A percentile compares a stretch with the other conserved stretches of the same genome.
These are phyloP conservation scores for Suhomyces sp. DNA, from an alignment of 805 yeast genomes.

Conservation along the genomic window DNA sequence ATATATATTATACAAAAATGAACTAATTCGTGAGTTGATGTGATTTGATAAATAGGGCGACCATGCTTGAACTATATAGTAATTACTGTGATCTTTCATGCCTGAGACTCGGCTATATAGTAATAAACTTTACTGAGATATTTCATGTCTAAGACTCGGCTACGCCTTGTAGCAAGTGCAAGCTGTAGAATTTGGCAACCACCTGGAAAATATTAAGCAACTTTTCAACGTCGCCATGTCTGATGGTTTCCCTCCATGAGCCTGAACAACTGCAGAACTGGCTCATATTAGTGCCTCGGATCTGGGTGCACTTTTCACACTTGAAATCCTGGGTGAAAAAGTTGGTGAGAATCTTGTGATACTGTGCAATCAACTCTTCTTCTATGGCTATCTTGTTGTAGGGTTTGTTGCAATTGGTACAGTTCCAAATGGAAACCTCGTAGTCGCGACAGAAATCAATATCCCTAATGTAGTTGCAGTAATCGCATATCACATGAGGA, in stretches of 20 bases:
- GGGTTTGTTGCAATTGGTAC: constrained; percentile 62
- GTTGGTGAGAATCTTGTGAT: constrained; percentile 51
- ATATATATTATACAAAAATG: not conserved
- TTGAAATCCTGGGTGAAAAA: constrained; percentile 77
- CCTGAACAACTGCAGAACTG: constrained; percentile 88
- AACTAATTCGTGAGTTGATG: no score
- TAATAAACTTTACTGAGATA: not conserved
- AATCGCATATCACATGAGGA: constrained; percentile 70
- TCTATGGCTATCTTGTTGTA: constrained; percentile 72
- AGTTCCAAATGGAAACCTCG: constrained; percentile 51
- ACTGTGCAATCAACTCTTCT: constrained; percentile 69
- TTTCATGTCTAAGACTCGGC: not conserved
- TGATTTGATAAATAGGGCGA: no score
- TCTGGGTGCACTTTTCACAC: constrained; percentile 71
- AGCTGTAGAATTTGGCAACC: constrained; percentile 58
- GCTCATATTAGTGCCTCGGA: constrained; percentile 67
- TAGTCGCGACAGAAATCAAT: constrained; percentile 79
- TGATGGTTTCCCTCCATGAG: constrained; percentile 61
- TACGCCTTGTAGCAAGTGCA: constrained; percentile 49
- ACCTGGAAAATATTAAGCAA: constrained; percentile 50
- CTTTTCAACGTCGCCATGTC: constrained; percentile 42
- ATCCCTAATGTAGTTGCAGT: constrained; percentile 72
- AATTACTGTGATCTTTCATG: no score
- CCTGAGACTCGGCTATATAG: no score
- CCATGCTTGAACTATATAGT: no score